Base-by-base conservation (phyloP, 2,329 filamentous ascomycete species). In the Chalara sp. region DNA sequence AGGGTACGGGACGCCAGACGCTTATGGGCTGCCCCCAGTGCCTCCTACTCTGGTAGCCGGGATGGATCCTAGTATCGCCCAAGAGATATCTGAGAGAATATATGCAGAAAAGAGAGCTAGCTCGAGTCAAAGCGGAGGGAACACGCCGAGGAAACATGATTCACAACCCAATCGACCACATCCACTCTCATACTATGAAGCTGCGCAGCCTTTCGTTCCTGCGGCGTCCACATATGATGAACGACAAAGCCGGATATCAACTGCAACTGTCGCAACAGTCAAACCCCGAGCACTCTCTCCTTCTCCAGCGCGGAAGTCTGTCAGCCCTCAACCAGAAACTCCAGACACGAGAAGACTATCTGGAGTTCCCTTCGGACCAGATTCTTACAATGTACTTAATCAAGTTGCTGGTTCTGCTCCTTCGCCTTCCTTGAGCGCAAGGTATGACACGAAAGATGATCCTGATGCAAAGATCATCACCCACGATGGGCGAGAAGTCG, bases 381-480 rank as follows among this genome's bases (percentile, higher is more conserved):
- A 91, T 63, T 84, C 81, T 33, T 91, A 89, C 62, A 82, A 89
- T 59, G 75, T 79, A 1, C 74, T 89, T 56, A 91, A 91, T 55
- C 84, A 86, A 4, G 61, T 48, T 32, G 68, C 67, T 4, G 57
- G 76, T 12, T 68, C 71, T 31, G 47, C 50, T n/a, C 59, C 62
- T 31, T 55, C 58, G 7, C 50, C 53, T 32, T 61, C 61, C 42
- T 32, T 64, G 6, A 62, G 60, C 32, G 59, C 59, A 21, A 59
- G 54, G 44, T 65, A 65, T 49, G 58, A 64, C 28, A 51, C 55
- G 6, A 58, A 58, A 13, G 53, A 60, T 6, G 79, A 82, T 48
- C 69, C 74, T 1, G 76, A 78, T 47, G 83, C 80, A 6, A 88
- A 88, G 61, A 89, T 91, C 54, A 82, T 90, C 48, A 86, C 81